Base-by-base conservation (phyloP, 345 rosid genomes). In the Salix dunnii region DNA sequence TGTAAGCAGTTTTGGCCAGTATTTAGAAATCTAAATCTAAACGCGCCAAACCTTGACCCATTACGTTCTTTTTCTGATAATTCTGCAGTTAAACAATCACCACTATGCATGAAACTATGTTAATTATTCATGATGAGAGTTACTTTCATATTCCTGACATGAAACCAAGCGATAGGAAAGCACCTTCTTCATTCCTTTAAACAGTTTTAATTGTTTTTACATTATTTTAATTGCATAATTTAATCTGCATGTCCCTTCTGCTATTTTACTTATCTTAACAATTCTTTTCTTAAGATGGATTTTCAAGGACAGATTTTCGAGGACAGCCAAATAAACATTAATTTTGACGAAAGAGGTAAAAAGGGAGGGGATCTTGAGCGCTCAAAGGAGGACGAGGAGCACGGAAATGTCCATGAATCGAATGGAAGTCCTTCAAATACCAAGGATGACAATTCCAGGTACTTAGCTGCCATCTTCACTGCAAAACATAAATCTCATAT, bases 321-420 rank as follows among this genome's bases (percentile, higher is more conserved):
- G 77, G 88, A 91, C 42, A 38, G 42, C 4, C 82, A 87, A 72
- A 74, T 89, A 62, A 77, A 76, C 46, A 27, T 53, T 7, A 83
- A 90, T 21, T 91, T 82, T 67, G 80, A 90, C 79, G 80, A 77
- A 4, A 83, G 89, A 77, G 82, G 85, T 25, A 86, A 75, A 10
- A 85, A 84, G 75, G 42, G 42, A 38, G 42, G 42, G 42, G 10
- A 8, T 38, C 42, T 7, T 7, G 42, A 38, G 42, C 8, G 42
- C 42, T 38, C 42, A 85, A 83, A 79, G 83, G 94, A 91, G 83
- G 91, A 87, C 83, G 82, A 85, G 70, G 85, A 90, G 73, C 87
- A 92, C 46, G 89, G 89, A 65, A 86, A 84, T 79, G 81, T 82
- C 69, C 84, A 81, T 86, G 81, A 85, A 67, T 70, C 78, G n/a